These are phyloP conservation scores for Cladophialophora chaetospira DNA, from an alignment of 2,329 filamentous ascomycete species.

Conservation along the genomic window DNA sequence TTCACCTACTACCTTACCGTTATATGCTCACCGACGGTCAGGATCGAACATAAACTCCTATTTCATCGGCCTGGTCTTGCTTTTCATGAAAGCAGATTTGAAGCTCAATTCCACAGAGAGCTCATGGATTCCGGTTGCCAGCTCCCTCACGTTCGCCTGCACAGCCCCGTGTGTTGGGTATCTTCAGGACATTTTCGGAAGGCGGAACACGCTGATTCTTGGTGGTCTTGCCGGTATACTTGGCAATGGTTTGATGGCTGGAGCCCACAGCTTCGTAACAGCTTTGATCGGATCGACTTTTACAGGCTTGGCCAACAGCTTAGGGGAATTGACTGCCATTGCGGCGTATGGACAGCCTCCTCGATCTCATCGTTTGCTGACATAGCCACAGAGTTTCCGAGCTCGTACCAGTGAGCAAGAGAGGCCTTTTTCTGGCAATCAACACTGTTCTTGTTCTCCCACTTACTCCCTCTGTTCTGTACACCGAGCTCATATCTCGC, in stretches of 20 bases:
- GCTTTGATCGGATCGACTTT: constrained; percentile 18
- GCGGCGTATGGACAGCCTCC: constrained; percentile 15
- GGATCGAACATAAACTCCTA: too few relatives aligned
- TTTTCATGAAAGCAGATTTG: too few relatives aligned
- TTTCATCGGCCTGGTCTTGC: too few relatives aligned
- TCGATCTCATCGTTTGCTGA: background rate
- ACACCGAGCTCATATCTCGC: constrained; percentile 57
- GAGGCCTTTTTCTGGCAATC: constrained; percentile 9
- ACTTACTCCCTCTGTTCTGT: constrained; percentile 43
- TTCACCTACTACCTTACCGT: too few relatives aligned
- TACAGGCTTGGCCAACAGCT: constrained; percentile 11
- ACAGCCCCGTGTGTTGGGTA: constrained; percentile 20
- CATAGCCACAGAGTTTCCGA: constrained; percentile 10
- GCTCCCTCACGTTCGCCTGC: constrained; percentile 11
- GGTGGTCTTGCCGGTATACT: constrained; percentile 5
- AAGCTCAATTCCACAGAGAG: too few relatives aligned
- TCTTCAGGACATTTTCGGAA: constrained; percentile 22
- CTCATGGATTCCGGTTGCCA: constrained; percentile 18
- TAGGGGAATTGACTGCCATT: constrained; percentile 21
- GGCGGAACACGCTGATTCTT: constrained; percentile 12
- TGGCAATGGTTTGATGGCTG: constrained; percentile 12
- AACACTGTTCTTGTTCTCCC: constrained; percentile 15
- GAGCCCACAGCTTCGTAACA: constrained; percentile 13
- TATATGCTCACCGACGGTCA: too few relatives aligned
- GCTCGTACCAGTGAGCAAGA: constrained; percentile 18